Evolutionary conservation across 805 yeast genomes (phyloP).

Genomic region (Candida multigemmis): DNA sequence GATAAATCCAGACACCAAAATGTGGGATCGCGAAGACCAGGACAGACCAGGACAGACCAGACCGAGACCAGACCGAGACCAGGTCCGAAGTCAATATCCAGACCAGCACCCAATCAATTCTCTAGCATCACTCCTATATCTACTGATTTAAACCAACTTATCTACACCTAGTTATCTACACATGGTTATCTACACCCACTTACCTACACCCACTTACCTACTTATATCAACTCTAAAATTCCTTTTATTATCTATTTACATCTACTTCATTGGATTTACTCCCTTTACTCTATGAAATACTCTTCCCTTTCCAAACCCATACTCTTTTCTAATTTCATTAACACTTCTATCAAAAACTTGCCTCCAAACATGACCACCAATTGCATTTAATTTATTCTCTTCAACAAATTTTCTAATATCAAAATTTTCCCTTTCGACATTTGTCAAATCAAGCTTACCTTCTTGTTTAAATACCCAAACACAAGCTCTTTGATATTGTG

Average conservation of each 20-base stretch:
- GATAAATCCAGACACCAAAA: no score
- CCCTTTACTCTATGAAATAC: constrained; percentile 62
- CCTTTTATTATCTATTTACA: background rate
- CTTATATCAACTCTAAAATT: background rate
- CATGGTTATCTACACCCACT: no score
- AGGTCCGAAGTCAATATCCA: no score
- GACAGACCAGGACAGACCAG: no score
- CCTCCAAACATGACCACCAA: constrained; percentile 93
- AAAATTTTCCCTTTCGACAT: constrained; percentile 40
- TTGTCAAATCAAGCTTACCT: constrained; percentile 8
- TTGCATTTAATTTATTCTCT: constrained; percentile 50
- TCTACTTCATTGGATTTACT: constrained; percentile 11
- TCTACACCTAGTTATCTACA: no score
- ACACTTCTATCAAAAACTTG: constrained; percentile 73
- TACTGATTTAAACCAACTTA: no score
- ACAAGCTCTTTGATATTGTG: constrained; percentile 72
- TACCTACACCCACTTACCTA: background rate
- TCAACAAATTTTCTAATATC: constrained; percentile 64
- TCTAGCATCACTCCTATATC: no score
- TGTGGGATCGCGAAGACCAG: no score
- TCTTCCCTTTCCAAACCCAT: constrained; percentile 67
- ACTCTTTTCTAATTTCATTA: constrained; percentile 54
- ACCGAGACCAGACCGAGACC: no score
- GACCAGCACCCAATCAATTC: no score
- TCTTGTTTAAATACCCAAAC: constrained; percentile 87